Evolutionary conservation across 345 rosid species (phyloP).

Genomic region (Nasturtium officinale): DNA sequence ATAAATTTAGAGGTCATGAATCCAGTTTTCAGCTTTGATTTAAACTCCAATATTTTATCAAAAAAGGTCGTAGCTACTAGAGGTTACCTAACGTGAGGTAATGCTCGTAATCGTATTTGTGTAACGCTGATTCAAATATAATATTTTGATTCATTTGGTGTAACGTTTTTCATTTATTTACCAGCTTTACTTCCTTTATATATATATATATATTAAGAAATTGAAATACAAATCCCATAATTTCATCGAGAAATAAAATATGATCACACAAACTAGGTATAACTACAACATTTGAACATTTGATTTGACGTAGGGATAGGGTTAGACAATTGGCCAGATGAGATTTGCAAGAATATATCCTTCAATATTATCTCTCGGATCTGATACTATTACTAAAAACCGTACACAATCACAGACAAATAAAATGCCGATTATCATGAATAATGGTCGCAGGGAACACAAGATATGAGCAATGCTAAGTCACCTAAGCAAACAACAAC

Average conservation of each 20-base stretch:
- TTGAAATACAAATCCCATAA: neutral
- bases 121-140: conserved; percentile 14
- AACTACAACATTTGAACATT: neutral
- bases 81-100: conserved; percentile 6
- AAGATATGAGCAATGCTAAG: conserved; percentile 5
- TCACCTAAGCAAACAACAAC: neutral
- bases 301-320: neutral
- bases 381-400: neutral
- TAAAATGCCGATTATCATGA: neutral
- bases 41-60: neutral
- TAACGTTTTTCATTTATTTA: neutral
- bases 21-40: neutral
- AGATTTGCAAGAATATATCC: conserved; percentile 4
- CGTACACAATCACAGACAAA: neutral
- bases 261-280: neutral
- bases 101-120: conserved; percentile 27
- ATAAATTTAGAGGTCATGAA: conserved; percentile 9
- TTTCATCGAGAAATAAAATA: neutral
- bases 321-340: neutral
- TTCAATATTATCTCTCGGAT: neutral
- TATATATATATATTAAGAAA: neutral
- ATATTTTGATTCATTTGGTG: neutral
- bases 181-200: neutral
- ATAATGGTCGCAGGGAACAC: neutral
- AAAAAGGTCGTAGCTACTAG: conserved; percentile 1